phyloP scores from a whole-genome alignment of 345 rosid genomes.

The Camelina laxa region DNA sequence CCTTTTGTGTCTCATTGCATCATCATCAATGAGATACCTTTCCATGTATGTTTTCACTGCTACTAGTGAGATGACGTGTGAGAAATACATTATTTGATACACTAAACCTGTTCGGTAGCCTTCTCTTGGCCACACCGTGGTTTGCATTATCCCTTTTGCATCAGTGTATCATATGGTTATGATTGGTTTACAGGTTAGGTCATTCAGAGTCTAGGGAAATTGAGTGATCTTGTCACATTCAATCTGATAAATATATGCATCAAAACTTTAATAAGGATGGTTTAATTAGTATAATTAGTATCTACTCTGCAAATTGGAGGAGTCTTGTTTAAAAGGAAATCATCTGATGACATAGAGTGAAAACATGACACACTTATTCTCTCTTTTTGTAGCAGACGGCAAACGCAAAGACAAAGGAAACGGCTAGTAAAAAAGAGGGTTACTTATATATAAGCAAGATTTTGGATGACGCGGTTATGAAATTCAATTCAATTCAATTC shows the following conservation, averaged over 20 bases:
- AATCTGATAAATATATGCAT: constrained; percentile 11
- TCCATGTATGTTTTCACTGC: too few species aligned
- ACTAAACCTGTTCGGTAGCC: constrained; percentile 1
- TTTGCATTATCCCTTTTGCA: constrained; percentile 7
- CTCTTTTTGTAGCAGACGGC: constrained; percentile 18
- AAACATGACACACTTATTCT: constrained; percentile 33
- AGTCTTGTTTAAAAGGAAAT: constrained; percentile 21
- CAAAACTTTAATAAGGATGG: not conserved
- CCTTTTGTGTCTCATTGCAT: too few species aligned
- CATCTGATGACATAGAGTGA: too few species aligned
- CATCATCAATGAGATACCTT: too few species aligned
- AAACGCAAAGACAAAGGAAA: constrained; percentile 30
- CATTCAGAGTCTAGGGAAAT: not conserved
- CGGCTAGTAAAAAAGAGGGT: constrained; percentile 20
- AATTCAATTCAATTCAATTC: too few species aligned
- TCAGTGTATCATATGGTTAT: not conserved
- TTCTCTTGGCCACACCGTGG: constrained; percentile 12
- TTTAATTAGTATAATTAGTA: too few species aligned
- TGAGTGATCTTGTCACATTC: constrained; percentile 11
- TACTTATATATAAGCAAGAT: not conserved
- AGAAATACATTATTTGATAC: not conserved
- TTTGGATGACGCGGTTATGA: too few species aligned
- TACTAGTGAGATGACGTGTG: too few species aligned
- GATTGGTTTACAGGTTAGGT: constrained; percentile 13
- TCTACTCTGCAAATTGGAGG: constrained; percentile 2